phyloP scores from a whole-genome alignment of 805 yeast species.

The Cyberlindnera xylosilytica region DNA sequence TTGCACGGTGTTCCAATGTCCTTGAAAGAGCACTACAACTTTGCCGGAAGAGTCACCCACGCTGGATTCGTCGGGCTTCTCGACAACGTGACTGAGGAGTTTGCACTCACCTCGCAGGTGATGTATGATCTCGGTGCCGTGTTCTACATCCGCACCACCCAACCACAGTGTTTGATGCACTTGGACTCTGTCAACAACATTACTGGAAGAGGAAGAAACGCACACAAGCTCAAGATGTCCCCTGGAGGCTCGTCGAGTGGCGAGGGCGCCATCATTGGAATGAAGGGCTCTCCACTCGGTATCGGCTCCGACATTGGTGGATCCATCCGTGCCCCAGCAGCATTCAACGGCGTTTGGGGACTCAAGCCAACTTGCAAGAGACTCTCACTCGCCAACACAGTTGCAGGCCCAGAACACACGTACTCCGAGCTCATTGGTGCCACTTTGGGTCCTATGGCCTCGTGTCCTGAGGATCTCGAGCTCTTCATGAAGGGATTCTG shows the following conservation, averaged over 20 bases:
- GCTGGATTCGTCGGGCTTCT: conserved; percentile 57
- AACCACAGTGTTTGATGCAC: conserved; percentile 72
- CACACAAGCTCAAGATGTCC: conserved; percentile 52
- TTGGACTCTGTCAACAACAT: conserved; percentile 59
- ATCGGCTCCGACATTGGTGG: conserved; percentile 75
- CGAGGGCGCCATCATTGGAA: conserved; percentile 61
- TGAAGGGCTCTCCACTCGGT: conserved; percentile 60
- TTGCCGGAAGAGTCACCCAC: conserved; percentile 51
- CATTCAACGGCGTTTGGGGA: conserved; percentile 60
- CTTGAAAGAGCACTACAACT: conserved; percentile 61
- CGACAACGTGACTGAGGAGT: conserved; percentile 43
- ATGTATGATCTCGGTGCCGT: conserved; percentile 40
- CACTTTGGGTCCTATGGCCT: conserved; percentile 67
- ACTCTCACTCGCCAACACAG: conserved; percentile 33
- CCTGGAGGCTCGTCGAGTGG: conserved; percentile 78
- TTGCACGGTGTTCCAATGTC: conserved; percentile 70
- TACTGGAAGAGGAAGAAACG: conserved; percentile 57
- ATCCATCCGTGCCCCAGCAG: conserved; percentile 65
- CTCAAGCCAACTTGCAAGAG: conserved; percentile 60
- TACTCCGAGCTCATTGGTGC: conserved; percentile 55
- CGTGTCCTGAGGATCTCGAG: conserved; percentile 64
- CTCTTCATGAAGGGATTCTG: conserved; percentile 58
- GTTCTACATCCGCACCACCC: conserved; percentile 60
- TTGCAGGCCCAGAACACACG: conserved; percentile 15
- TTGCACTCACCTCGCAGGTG: conserved; percentile 46